These are phyloP conservation scores for Rhodotorula sp. DNA, from an alignment of 1,284 basidiomycete species.

Conservation along the genomic window DNA sequence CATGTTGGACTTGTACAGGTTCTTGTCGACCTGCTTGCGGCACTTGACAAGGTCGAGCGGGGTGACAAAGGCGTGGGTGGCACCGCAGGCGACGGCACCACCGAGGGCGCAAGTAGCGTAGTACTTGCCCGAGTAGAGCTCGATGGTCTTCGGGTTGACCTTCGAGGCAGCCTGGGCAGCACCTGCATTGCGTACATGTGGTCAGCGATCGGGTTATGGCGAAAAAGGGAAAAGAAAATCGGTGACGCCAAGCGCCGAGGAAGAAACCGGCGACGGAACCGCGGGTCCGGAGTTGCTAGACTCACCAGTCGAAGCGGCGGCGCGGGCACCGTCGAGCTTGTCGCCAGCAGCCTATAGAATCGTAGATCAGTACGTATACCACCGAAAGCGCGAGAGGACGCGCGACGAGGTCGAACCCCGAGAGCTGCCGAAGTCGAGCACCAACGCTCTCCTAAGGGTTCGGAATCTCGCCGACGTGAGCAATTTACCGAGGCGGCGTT, in stretches of 20 bases:
- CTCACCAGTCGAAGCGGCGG: conserved; percentile 37
- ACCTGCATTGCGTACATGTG: conserved; percentile 12
- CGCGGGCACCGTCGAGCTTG: conserved; percentile 43
- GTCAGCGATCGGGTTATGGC: not conserved
- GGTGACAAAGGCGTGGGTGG: conserved; percentile 48
- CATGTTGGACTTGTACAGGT: conserved; percentile 46
- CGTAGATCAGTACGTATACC: not conserved
- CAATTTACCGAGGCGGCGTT: conserved; percentile 13
- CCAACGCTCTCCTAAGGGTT: not conserved
- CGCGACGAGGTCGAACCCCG: not conserved
- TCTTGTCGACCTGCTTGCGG: conserved; percentile 48
- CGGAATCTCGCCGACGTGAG: not conserved
- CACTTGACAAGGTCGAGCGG: conserved; percentile 49
- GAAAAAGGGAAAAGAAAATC: not conserved
- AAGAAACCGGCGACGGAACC: not conserved
- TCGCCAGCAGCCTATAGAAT: conserved; percentile 32
- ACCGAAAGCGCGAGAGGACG: not conserved
- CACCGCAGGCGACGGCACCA: conserved; percentile 47
- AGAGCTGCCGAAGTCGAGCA: conserved; percentile 12
- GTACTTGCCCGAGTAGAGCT: conserved; percentile 47
- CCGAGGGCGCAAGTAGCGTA: conserved; percentile 46
- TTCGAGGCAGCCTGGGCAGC: conserved; percentile 33
- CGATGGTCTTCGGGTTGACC: conserved; percentile 41
- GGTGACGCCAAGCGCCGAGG: not conserved
- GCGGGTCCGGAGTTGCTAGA: not conserved